Conservation (phyloP, 2,329 filamentous ascomycete genomes). For the Hymenoscyphus infarciens region DNA sequence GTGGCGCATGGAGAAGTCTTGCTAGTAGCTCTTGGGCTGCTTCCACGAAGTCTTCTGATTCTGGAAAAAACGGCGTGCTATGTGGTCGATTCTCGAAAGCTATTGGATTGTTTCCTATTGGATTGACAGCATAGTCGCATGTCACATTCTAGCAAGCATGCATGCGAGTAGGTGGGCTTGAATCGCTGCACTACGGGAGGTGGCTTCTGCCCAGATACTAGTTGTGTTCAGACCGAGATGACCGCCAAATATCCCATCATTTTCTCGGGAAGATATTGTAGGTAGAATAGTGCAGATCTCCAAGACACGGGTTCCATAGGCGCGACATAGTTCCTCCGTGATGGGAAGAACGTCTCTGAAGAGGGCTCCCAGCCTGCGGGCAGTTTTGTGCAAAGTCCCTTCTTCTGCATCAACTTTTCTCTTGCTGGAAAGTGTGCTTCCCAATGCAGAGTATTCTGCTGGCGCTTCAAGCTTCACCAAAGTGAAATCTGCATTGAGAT, state of each 20-base stretch:
- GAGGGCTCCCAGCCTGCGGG: conserved; percentile 39
- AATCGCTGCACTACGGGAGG: conserved; percentile 30
- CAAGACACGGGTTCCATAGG: conserved; percentile 23
- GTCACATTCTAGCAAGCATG: conserved; percentile 39
- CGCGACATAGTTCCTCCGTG: conserved; percentile 21
- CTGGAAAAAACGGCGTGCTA: not conserved
- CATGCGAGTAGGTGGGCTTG: conserved; percentile 35
- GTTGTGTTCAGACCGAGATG: conserved; percentile 32
- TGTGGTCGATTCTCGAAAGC: too few relatives aligned
- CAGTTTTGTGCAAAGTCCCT: conserved; percentile 38
- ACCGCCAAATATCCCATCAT: conserved; percentile 24
- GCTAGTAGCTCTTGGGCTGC: not conserved
- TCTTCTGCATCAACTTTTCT: conserved; percentile 38
- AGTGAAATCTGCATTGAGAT: conserved; percentile 44
- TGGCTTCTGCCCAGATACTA: conserved; percentile 36
- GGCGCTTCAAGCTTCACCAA: conserved; percentile 42
- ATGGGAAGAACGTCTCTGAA: conserved; percentile 37
- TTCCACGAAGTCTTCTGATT: not conserved
- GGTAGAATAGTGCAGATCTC: conserved; percentile 13
- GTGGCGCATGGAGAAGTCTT: too few relatives aligned
- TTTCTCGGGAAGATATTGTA: conserved; percentile 8
- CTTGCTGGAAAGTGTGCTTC: conserved; percentile 30
- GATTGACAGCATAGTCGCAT: too few relatives aligned
- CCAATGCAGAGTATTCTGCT: conserved; percentile 36
- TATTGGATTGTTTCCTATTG: too few relatives aligned